Evolutionary conservation across 2,329 filamentous ascomycete genomes (phyloP).

Genomic region (Penicillium palitans): DNA sequence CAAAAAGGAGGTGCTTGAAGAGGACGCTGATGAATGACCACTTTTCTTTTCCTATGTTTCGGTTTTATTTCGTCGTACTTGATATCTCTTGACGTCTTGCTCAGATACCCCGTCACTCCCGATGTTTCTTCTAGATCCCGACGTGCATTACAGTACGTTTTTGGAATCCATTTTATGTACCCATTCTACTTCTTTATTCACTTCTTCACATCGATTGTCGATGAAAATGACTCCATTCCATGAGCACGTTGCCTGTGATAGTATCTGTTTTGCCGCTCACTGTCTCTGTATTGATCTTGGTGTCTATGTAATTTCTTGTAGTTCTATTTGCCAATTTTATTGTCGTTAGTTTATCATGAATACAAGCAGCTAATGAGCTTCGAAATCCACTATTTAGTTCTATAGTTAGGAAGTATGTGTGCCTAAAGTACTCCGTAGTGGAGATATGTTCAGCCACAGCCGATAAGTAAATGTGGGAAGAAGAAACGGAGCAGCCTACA

Average conservation of each 20-base stretch:
- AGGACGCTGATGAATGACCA: slow-evolving; percentile 39
- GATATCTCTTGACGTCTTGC: slow-evolving; percentile 34
- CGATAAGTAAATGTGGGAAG: background rate
- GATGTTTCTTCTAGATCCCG: slow-evolving; percentile 28
- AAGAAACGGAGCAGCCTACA: slow-evolving; percentile 8
- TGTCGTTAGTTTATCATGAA: background rate
- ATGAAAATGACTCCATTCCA: slow-evolving; percentile 14
- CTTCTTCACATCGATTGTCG: slow-evolving; percentile 19
- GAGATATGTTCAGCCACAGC: background rate
- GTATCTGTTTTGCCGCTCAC: background rate
- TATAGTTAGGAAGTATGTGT: background rate
- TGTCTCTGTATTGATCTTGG: background rate
- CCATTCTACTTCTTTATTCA: slow-evolving; percentile 13
- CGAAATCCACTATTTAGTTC: background rate
- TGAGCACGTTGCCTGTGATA: slow-evolving; percentile 1
- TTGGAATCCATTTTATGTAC: slow-evolving; percentile 18
- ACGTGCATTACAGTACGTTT: slow-evolving; percentile 19
- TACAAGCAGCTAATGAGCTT: background rate
- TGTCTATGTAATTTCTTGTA: slow-evolving; percentile 19
- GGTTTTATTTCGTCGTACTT: slow-evolving; percentile 26
- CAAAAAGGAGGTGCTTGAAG: slow-evolving; percentile 62
- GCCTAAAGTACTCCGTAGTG: background rate
- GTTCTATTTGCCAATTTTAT: slow-evolving; percentile 1
- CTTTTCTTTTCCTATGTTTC: slow-evolving; percentile 16
- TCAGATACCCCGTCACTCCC: slow-evolving; percentile 31